Base-by-base conservation (phyloP, 2,329 filamentous ascomycete species). In the Fusarium subglutinans region DNA sequence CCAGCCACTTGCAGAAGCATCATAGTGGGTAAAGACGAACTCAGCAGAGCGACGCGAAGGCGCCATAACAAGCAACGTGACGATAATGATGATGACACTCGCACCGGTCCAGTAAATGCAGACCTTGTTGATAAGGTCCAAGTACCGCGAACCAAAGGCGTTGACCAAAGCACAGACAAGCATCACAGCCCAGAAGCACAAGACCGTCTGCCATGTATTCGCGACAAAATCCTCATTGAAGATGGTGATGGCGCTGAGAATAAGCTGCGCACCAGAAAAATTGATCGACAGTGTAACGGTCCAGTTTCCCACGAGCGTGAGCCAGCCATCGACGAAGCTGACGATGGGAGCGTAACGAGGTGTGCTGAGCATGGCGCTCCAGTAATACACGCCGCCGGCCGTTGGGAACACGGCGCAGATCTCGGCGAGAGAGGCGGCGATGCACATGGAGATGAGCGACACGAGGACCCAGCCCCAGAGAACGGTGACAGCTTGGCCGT, bases 271-370 rank as follows among this genome's bases (percentile, higher is more conserved):
- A 48, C 91, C 92, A 10, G 93, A 86, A 48, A 94, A 87, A n/a
- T 92, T 92, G 69, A 91, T 93, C 2, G 91, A 92, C 41, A 92
- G 90, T 3, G 90, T 91, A 53, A 94, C 83, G 35, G 90, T 90
- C 77, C 93, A 91, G 89, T 92, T 94, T 51, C 91, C 92, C 40
- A 91, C 91, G 60, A 91, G 89, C 70, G 90, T 92, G 75, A 92
- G 92, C 92, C 92, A 94, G 51, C 92, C 92, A 5, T 92, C 93
- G 68, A 92, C 87, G 86, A 92, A 94, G 54, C 90, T 92, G 41
- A 93, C 87, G 30, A 90, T 81, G 1, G 90, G 89, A 33, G 89
- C 88, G 86, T 88, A 93, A 56, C 81, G 83, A 73, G 87, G 86
- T 80, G 90, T 90, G 66, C 88, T 87, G 73, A 94, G 86, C 78